These are phyloP conservation scores for Kodamaea kaohsiungensis DNA, from an alignment of 805 yeast genomes.

Conservation along the genomic window DNA sequence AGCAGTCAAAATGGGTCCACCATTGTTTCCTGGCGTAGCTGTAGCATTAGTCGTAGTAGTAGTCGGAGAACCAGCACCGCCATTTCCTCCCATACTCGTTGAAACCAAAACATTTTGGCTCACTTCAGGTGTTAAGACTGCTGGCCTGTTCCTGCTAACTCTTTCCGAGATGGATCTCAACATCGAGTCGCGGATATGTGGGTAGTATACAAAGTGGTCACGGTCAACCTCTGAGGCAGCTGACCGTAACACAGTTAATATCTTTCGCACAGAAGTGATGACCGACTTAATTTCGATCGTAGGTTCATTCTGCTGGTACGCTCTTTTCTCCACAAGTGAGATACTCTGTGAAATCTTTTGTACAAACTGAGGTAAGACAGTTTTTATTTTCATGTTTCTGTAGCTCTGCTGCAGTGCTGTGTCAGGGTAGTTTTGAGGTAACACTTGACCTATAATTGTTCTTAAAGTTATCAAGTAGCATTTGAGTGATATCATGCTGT, in stretches of 20 bases:
- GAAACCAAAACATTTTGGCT: conserved; percentile 32
- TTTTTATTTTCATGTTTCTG: conserved; percentile 19
- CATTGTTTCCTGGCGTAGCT: conserved; percentile 9
- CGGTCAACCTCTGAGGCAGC: conserved; percentile 26
- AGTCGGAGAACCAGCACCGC: conserved; percentile 11
- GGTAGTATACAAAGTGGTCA: conserved; percentile 28
- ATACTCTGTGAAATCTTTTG: conserved; percentile 35
- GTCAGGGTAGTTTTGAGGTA: conserved; percentile 25
- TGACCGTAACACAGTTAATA: conserved; percentile 26
- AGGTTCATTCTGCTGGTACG: conserved; percentile 36
- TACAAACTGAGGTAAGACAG: conserved; percentile 40
- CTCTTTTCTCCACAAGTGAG: conserved; percentile 37
- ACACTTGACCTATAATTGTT: conserved; percentile 30
- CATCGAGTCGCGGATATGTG: conserved; percentile 22
- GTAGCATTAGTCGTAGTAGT: conserved; percentile 13
- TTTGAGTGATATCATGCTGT: conserved; percentile 31
- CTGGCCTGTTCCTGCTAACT: conserved; percentile 35
- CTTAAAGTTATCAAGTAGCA: conserved; percentile 36
- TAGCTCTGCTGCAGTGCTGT: conserved; percentile 18
- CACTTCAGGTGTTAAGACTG: conserved; percentile 38
- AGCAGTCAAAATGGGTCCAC: conserved; percentile 12
- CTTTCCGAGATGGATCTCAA: conserved; percentile 29
- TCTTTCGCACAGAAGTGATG: conserved; percentile 27
- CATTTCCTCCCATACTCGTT: conserved; percentile 21
- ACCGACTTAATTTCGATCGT: conserved; percentile 22